Evolutionary conservation across 495 filamentous ascomycete genomes (phyloP).

Genomic region (Jackrogersella multiformis): DNA sequence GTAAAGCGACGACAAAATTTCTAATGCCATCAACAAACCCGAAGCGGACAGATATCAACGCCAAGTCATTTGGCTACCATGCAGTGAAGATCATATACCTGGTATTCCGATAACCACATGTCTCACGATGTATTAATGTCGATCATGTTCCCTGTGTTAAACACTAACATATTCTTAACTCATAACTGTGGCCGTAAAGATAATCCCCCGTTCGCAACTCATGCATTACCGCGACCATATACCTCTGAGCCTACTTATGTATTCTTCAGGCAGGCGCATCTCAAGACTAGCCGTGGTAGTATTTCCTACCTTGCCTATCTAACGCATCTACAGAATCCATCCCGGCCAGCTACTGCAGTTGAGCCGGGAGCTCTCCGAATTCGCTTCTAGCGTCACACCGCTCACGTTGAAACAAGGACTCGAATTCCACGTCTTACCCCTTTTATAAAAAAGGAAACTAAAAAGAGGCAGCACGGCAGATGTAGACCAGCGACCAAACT

Average conservation of each 20-base stretch:
- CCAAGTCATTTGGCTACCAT: slow-evolving; percentile 35
- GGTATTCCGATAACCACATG: slow-evolving; percentile 41
- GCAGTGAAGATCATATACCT: slow-evolving; percentile 41
- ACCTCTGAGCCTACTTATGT: not conserved
- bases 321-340: slow-evolving; percentile 9
- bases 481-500: not conserved
- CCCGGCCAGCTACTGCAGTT: slow-evolving; percentile 21
- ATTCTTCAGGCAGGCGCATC: slow-evolving; percentile 5
- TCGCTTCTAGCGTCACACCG: slow-evolving; percentile 35
- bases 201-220: slow-evolving; percentile 10
- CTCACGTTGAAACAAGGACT: slow-evolving; percentile 15
- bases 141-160: slow-evolving; percentile 26
- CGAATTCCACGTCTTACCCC: not conserved
- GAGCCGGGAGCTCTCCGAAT: slow-evolving; percentile 26
- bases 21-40: slow-evolving; percentile 36
- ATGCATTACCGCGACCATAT: slow-evolving; percentile 2
- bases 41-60: slow-evolving; percentile 39
- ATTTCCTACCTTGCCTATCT: slow-evolving; percentile 11
- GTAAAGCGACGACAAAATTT: slow-evolving; percentile 27
- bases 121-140: slow-evolving; percentile 25
- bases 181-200: slow-evolving; percentile 11
- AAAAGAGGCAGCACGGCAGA: slow-evolving; percentile 3
- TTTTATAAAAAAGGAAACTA: not conserved
- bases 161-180: slow-evolving; percentile 14
- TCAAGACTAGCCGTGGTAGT: slow-evolving; percentile 12